phyloP scores from a whole-genome alignment of 305 asterid genomes.

The Striga hermonthica region DNA sequence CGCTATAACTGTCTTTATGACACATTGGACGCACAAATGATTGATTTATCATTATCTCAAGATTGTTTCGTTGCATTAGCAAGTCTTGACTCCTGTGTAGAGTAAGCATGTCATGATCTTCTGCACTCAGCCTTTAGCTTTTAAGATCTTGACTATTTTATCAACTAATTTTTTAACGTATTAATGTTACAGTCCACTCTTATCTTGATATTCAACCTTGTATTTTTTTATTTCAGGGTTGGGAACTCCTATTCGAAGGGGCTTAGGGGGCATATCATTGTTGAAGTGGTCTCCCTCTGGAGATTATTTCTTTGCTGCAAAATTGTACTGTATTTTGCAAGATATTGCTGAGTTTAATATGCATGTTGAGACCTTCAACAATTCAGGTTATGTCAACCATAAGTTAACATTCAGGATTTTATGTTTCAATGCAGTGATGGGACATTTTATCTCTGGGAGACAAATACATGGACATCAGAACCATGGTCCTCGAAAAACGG shows the following conservation, averaged over 20 bases:
- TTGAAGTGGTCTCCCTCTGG: slow-evolving; percentile 97
- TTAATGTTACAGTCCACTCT: slow-evolving; percentile 6
- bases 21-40: not conserved
- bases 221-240: slow-evolving; percentile 47
- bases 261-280: slow-evolving; percentile 92
- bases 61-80: slow-evolving; percentile 15
- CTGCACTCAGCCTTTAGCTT: slow-evolving; percentile 1
- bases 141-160: not conserved
- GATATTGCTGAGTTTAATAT: slow-evolving; percentile 24
- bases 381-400: slow-evolving; percentile 25
- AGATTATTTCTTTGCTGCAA: slow-evolving; percentile 85
- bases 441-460: slow-evolving; percentile 97
- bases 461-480: slow-evolving; percentile 95
- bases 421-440: slow-evolving; percentile 66
- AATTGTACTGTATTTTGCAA: slow-evolving; percentile 60
- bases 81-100: not conserved
- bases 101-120: slow-evolving; percentile 21
- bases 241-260: slow-evolving; percentile 93
- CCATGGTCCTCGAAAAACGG: slow-evolving; percentile 91
- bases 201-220: slow-evolving; percentile 17
- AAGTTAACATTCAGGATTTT: slow-evolving; percentile 20
- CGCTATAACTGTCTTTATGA: not conserved
- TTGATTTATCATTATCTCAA: slow-evolving; percentile 9
- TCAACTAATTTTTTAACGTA: not conserved
- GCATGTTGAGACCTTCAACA: slow-evolving; percentile 27